These are phyloP conservation scores for Millerago galiae DNA, from an alignment of 805 yeast species.

Conservation along the genomic window DNA sequence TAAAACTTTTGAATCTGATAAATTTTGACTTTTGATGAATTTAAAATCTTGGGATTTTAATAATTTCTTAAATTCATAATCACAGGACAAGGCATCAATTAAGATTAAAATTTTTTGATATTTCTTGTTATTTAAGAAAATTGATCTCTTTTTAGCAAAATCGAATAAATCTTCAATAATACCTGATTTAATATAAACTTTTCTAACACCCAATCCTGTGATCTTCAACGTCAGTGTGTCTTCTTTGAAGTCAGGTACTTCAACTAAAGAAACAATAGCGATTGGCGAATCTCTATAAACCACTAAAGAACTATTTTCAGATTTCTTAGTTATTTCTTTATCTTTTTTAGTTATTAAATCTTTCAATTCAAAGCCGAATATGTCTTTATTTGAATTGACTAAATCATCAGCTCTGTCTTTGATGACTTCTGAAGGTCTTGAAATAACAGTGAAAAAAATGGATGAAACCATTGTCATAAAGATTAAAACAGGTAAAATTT, in stretches of 20 bases:
- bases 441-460: constrained; percentile 33
- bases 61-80: constrained; percentile 31
- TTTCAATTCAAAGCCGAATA: constrained; percentile 48
- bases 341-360: constrained; percentile 34
- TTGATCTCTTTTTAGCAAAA: constrained; percentile 49
- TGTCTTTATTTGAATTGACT: constrained; percentile 29
- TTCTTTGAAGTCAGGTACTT: constrained; percentile 32
- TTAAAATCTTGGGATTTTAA: constrained; percentile 40
- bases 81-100: constrained; percentile 49
- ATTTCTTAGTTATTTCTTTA: constrained; percentile 27
- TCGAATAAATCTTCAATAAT: constrained; percentile 56
- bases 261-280: constrained; percentile 47
- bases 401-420: constrained; percentile 31
- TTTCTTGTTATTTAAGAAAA: constrained; percentile 30
- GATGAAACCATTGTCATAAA: constrained; percentile 32
- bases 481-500: constrained; percentile 28
- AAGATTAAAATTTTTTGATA: constrained; percentile 31
- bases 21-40: constrained; percentile 22
- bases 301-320: constrained; percentile 48
- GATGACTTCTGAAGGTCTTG: constrained; percentile 43
- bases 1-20: constrained; percentile 11
- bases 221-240: constrained; percentile 44
- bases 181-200: constrained; percentile 60
- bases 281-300: constrained; percentile 67
- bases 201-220: constrained; percentile 56